Evolutionary conservation across 192 early-diverging fungal genomes (phyloP), one percentile per base, ranked within the genome.

Genomic region (Entomortierella lignicola): DNA sequence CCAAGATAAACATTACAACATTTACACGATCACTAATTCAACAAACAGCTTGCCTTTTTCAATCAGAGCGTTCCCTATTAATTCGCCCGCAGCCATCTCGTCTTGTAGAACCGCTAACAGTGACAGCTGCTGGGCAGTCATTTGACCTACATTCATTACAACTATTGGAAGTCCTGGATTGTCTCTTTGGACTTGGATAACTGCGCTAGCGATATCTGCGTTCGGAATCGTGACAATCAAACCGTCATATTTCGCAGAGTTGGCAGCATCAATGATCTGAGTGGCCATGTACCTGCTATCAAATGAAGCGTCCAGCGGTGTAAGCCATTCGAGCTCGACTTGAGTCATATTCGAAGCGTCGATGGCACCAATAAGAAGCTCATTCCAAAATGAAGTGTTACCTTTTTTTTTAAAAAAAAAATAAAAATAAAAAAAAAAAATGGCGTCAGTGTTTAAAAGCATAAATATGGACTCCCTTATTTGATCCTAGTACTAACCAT

Each of bases 101-200:
- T 79, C 63, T 57, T 79, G 75, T 15, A 79, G 25, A 6, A 79
- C 75, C 1, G 75, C n/a, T 30, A 79, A 31, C 21, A 66, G 15
- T 5, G 63, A 62, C 15, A 64, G 34, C 50, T 79, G 75, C n/a
- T 31, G 47, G 29, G 75, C 75, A 15, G 29, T 61, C 44, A 64
- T 61, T n/a, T 54, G 47, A 0, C 75, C 75, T 8, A 69, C 68
- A 48, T 79, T 79, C 50, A 66, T 47, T 30, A 79, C 68, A 1
- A 79, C 75, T 1, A 79, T 54, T 8, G 75, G 75, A 34, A 70
- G 15, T 17, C 56, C 68, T 15, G 25, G 50, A 31, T 63, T 55
- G 12, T 65, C 47, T 8, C 67, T 54, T 1, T 31, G 34, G 8
- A 66, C 61, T 1, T 66, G 61, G 6, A 69, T 65, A 8, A 79